phyloP scores from a whole-genome alignment of 257 asterid species.

The Forsythia suspensa region DNA sequence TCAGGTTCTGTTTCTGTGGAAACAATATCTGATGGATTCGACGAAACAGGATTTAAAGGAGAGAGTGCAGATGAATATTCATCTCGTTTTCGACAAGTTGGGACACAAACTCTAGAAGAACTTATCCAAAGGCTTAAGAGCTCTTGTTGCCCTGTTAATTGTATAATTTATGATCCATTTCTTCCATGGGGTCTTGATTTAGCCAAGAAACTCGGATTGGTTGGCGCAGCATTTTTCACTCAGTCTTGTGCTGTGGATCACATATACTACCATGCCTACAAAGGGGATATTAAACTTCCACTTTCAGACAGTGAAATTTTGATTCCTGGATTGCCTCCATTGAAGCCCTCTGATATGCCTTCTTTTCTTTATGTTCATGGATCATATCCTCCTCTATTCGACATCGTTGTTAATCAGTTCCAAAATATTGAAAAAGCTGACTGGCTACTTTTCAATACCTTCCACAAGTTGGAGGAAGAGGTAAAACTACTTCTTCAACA shows the following conservation, averaged over 20 bases:
- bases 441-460: conserved; percentile 48
- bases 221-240: conserved; percentile 46
- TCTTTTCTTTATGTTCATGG: conserved; percentile 29
- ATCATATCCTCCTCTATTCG: conserved; percentile 32
- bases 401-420: conserved; percentile 35
- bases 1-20: conserved; percentile 26
- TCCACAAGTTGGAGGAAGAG: conserved; percentile 45
- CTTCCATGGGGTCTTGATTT: conserved; percentile 35
- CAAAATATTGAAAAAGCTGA: conserved; percentile 33
- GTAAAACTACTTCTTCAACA: conserved; percentile 9
- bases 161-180: conserved; percentile 44
- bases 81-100: conserved; percentile 16
- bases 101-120: conserved; percentile 16
- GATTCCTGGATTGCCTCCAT: conserved; percentile 47
- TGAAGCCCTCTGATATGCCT: conserved; percentile 44
- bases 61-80: neutral
- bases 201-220: conserved; percentile 33
- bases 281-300: conserved; percentile 33
- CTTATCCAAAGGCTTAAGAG: conserved; percentile 12
- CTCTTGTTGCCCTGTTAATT: conserved; percentile 36
- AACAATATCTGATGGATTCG: conserved; percentile 50
- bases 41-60: conserved; percentile 23
- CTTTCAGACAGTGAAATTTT: conserved; percentile 17
- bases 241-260: conserved; percentile 49
- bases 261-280: conserved; percentile 28